Percentiles rank a stretch among this genome's conserved stretches.
Conservation (phyloP, 352 stramenopile species). For the Phytophthora palmivora region DNA sequence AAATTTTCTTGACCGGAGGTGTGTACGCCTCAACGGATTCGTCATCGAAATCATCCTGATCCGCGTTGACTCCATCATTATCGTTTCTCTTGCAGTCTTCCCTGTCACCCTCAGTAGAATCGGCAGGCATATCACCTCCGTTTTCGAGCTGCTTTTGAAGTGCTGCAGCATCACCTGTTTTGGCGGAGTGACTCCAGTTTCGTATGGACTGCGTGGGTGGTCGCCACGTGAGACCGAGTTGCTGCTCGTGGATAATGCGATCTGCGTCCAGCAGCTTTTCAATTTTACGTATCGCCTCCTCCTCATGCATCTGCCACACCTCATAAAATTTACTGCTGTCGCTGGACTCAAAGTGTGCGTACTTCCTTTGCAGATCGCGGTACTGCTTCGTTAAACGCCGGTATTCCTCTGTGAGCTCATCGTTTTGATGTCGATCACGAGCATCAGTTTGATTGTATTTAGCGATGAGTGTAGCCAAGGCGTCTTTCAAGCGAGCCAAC, state of each 20-base stretch:
- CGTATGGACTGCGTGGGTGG: conserved; percentile 61
- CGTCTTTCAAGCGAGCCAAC: conserved; percentile 92
- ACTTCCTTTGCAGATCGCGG: conserved; percentile 95
- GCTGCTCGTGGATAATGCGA: conserved; percentile 91
- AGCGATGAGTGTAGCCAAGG: conserved; percentile 85
- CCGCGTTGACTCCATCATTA: conserved; percentile 15
- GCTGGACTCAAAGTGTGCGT: conserved; percentile 92
- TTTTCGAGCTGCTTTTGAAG: conserved; percentile 35
- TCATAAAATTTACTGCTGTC: conserved; percentile 91
- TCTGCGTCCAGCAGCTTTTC: conserved; percentile 91
- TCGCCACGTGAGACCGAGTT: conserved; percentile 87
- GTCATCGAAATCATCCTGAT: conserved; percentile 45
- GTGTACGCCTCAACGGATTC: conserved; percentile 63
- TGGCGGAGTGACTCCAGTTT: conserved; percentile 52
- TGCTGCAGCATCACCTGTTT: conserved; percentile 16
- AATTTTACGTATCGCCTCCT: conserved; percentile 82
- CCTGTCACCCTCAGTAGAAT: conserved; percentile 23
- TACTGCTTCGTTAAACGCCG: conserved; percentile 95
- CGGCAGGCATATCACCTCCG: conserved; percentile 12
- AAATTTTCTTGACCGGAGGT: conserved; percentile 66
- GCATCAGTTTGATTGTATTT: conserved; percentile 94
- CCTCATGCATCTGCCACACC: conserved; percentile 94
- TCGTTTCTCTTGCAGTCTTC: conserved; percentile 39
- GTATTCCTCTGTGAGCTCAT: conserved; percentile 95
- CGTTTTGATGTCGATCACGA: conserved; percentile 88